Evolutionary conservation across 371 early-diverging fungal species (phyloP).

Genomic region (Choanephora cucurbitarum): DNA sequence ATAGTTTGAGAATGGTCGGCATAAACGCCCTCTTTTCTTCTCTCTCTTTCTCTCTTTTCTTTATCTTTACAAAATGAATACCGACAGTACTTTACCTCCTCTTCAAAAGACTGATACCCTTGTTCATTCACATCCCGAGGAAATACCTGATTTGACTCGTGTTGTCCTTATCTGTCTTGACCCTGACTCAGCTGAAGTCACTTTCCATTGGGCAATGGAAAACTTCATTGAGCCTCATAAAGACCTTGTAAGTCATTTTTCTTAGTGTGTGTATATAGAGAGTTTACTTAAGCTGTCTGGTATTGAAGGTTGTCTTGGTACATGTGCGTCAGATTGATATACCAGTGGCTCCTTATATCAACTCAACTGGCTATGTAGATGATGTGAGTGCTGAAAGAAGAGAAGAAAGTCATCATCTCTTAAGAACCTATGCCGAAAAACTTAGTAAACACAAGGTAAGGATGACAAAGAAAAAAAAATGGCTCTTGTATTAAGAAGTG

Average conservation of each 20-base stretch:
- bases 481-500: neutral
- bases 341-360: conserved; percentile 44
- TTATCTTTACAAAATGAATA: conserved; percentile 3
- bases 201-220: conserved; percentile 52
- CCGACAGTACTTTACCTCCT: neutral
- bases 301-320: conserved; percentile 35
- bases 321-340: conserved; percentile 43
- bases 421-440: conserved; percentile 34
- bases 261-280: no score
- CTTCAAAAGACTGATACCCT: conserved; percentile 18
- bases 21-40: neutral
- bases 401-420: conserved; percentile 43
- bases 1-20: no score
- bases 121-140: conserved; percentile 8
- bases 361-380: conserved; percentile 38
- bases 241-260: conserved; percentile 46
- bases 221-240: conserved; percentile 42
- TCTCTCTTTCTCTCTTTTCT: neutral
- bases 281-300: no score
- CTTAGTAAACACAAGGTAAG: conserved; percentile 35
- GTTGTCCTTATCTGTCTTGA: conserved; percentile 43
- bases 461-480: neutral
- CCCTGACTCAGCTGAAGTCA: conserved; percentile 36
- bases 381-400: conserved; percentile 41
- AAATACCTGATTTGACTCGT: conserved; percentile 25